Conservation (phyloP, 1,139 yeast species). For the Arxiozyma telluris region DNA sequence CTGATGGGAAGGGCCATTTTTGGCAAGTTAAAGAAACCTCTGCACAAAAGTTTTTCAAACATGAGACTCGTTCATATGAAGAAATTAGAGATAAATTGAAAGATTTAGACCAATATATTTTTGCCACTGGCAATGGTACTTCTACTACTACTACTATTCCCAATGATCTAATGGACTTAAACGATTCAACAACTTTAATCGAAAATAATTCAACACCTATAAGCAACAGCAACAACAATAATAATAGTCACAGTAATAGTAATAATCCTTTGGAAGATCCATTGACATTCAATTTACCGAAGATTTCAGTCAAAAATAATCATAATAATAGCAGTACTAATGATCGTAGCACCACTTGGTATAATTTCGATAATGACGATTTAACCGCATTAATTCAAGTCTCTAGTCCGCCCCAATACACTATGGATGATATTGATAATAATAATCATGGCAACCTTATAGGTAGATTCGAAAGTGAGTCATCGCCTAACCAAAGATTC, state of each 20-base stretch:
- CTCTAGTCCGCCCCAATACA: conserved; percentile 1
- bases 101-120: conserved; percentile 12
- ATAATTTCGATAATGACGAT: background rate
- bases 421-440: background rate
- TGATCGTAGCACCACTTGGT: no score
- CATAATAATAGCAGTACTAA: no score
- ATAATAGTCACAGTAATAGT: no score
- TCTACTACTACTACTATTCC: background rate
- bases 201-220: background rate
- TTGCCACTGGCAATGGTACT: background rate
- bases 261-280: background rate
- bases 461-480: background rate
- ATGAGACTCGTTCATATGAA: conserved; percentile 22
- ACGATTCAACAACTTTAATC: background rate
- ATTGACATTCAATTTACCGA: no score
- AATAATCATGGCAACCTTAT: no score
- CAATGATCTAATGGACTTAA: background rate
- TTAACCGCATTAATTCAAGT: background rate
- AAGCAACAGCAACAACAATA: no score
- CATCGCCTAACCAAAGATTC: background rate
- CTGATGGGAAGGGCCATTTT: conserved; percentile 94
- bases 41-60: conserved; percentile 73
- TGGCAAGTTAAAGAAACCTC: conserved; percentile 85
- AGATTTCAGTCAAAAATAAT: no score
- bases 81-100: conserved; percentile 18